Evolutionary conservation across 83 land plant species (phyloP).

Genomic region (Thuja plicata): DNA sequence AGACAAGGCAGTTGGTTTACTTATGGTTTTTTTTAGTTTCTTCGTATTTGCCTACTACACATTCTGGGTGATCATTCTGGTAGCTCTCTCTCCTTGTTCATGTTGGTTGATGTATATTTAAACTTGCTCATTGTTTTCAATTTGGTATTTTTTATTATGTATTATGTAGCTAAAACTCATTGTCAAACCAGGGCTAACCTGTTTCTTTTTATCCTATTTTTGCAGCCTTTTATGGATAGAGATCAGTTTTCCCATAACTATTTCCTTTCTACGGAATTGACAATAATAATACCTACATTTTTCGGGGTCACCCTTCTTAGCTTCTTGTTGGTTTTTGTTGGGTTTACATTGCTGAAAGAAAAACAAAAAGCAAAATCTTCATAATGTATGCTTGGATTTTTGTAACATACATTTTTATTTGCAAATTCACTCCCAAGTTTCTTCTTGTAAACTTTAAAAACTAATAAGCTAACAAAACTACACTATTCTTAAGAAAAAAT

Average conservation of each 20-base stretch:
- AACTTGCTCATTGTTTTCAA: neutral
- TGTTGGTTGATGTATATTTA: too few species aligned
- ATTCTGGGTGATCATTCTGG: slow-evolving; percentile 94
- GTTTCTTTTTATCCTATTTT: too few species aligned
- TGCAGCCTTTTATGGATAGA: slow-evolving; percentile 95
- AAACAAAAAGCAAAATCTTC: slow-evolving; percentile 58
- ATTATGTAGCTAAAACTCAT: neutral
- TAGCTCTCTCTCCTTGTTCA: slow-evolving; percentile 24
- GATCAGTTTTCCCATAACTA: too few species aligned
- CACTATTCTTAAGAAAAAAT: too few species aligned
- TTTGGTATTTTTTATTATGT: neutral
- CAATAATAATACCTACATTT: too few species aligned
- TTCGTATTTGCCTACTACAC: slow-evolving; percentile 86
- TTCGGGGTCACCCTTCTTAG: too few species aligned
- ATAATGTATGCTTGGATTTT: slow-evolving; percentile 11
- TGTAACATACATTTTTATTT: neutral
- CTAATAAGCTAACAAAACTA: neutral
- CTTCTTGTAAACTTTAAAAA: neutral
- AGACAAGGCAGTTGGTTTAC: too few species aligned
- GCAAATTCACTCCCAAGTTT: neutral
- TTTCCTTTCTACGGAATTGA: too few species aligned
- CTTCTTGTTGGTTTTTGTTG: too few species aligned
- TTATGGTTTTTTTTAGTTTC: slow-evolving; percentile 54
- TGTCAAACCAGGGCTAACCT: too few species aligned
- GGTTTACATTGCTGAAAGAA: too few species aligned